These are phyloP conservation scores for Pythium aphanidermatum DNA, from an alignment of 352 stramenopile genomes.

Conservation along the genomic window DNA sequence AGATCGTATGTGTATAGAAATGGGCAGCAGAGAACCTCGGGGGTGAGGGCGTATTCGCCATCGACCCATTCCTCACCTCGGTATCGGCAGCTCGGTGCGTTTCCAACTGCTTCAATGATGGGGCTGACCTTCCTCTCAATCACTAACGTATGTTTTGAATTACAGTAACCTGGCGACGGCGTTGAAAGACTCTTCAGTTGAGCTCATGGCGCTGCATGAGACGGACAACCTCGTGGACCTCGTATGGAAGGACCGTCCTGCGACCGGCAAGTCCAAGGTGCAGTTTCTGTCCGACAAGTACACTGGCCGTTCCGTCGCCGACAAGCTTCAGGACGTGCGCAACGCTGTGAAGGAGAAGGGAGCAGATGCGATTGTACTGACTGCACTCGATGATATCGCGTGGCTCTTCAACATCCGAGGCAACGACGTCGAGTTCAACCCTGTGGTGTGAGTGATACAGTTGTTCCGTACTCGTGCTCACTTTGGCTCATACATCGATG, in stretches of 20 bases:
- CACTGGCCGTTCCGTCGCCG: slow-evolving; percentile 84
- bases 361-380: slow-evolving; percentile 92
- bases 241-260: slow-evolving; percentile 88
- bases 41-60: slow-evolving; percentile 77
- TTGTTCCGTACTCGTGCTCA: not conserved
- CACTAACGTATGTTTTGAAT: slow-evolving; percentile 12
- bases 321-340: slow-evolving; percentile 89
- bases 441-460: slow-evolving; percentile 87
- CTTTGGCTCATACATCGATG: too few relatives aligned
- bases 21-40: slow-evolving; percentile 65
- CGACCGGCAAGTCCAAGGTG: slow-evolving; percentile 71
- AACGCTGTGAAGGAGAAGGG: slow-evolving; percentile 84
- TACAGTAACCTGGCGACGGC: slow-evolving; percentile 55
- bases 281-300: slow-evolving; percentile 91
- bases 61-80: slow-evolving; percentile 94
- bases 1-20: slow-evolving; percentile 28
- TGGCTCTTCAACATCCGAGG: slow-evolving; percentile 99
- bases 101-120: too few relatives aligned
- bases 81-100: slow-evolving; percentile 69
- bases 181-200: slow-evolving; percentile 59
- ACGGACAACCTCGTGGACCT: slow-evolving; percentile 94
- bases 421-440: slow-evolving; percentile 96
- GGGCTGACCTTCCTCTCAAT: too few relatives aligned
- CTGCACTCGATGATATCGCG: slow-evolving; percentile 95
- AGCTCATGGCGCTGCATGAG: slow-evolving; percentile 69